Base-by-base conservation (phyloP, 202 grass and related monocot species). In the Setaria viridis region DNA sequence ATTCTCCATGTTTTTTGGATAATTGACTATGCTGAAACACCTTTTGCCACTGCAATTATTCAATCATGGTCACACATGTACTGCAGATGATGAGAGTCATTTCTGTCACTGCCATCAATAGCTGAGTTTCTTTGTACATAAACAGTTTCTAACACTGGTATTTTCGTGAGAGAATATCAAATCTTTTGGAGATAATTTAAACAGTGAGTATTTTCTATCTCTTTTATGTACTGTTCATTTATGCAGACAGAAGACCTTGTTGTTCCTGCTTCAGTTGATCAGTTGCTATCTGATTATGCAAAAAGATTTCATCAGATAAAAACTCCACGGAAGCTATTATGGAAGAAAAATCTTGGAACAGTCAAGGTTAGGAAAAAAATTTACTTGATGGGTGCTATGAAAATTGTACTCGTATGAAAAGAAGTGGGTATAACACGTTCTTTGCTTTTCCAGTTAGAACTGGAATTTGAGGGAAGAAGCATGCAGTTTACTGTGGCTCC, bases 331-430 rank as follows among this genome's bases (percentile, higher is more conserved):
- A 99, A 99, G 82, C 76, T 99, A 71, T 79, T 92, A 69, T 98
- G 95, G 95, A 98, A 95, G 93, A 94, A 94, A 88, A 98, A 95
- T 85, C 95, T 98, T 79, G 95, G 96, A 85, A 94, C 82, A 19
- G 93, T 99, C 70, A 99, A 99, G 96, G 96, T 95, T 82, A 74
- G 87, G 71, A 88, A 67, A 86, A 72, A 29, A 53, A 54, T 20
- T 43, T 62, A 67, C 59, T 89, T 76, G 55, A 85, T 70, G 65
- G 25, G 10, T 72, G 73, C 37, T 35, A 63, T 56, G 16, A 80
- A 47, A 69, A 83, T 53, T 76, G n/a, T 48, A 35, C 33, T 82
- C 25, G 66, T 79, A 77, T 51, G 30, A 74, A 49, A n/a, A 79
- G 34, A 84, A 76, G 41, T 62, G 79, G 66, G 9, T 57, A 19